A percentile compares a stretch with the other conserved stretches of the same genome.
Conservation (phyloP, 495 filamentous ascomycete genomes). For the Annulohypoxylon stygium region DNA sequence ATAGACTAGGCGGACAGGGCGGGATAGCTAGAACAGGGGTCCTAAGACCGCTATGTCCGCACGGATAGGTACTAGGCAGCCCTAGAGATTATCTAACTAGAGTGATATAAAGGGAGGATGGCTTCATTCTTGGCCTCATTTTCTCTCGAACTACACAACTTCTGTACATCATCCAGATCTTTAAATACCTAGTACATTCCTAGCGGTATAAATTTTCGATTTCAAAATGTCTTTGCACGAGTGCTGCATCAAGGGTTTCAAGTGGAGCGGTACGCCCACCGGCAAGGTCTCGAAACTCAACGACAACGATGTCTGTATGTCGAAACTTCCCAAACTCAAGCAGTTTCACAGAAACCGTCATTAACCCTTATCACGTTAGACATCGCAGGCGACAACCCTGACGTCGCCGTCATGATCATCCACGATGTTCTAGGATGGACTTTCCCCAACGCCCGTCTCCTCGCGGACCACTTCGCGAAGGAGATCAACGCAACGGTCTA, state of each 20-base stretch:
- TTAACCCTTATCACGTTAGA: constrained; percentile 28
- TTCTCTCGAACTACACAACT: background rate
- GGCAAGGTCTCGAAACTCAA: constrained; percentile 57
- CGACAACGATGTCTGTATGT: constrained; percentile 49
- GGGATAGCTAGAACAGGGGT: background rate
- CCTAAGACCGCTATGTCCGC: constrained; percentile 25
- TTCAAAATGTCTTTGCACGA: constrained; percentile 40
- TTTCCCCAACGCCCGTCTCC: constrained; percentile 66
- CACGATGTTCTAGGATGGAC: constrained; percentile 72
- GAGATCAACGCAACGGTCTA: constrained; percentile 66
- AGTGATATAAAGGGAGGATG: background rate
- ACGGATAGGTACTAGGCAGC: no score
- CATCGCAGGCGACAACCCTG: constrained; percentile 58
- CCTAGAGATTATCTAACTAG: background rate
- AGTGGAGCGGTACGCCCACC: constrained; percentile 62
- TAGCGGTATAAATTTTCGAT: no score
- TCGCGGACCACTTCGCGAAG: constrained; percentile 69
- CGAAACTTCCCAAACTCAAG: background rate
- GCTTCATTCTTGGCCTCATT: background rate
- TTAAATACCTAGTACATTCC: background rate
- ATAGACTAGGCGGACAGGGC: background rate
- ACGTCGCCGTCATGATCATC: constrained; percentile 66
- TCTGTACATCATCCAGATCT: background rate
- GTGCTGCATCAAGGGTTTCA: constrained; percentile 59
- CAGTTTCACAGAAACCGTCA: background rate